Percentiles rank a stretch among this genome's conserved stretches.
Evolutionary conservation across 805 yeast species (phyloP).

Genomic region (Monosporozyma solicola): DNA sequence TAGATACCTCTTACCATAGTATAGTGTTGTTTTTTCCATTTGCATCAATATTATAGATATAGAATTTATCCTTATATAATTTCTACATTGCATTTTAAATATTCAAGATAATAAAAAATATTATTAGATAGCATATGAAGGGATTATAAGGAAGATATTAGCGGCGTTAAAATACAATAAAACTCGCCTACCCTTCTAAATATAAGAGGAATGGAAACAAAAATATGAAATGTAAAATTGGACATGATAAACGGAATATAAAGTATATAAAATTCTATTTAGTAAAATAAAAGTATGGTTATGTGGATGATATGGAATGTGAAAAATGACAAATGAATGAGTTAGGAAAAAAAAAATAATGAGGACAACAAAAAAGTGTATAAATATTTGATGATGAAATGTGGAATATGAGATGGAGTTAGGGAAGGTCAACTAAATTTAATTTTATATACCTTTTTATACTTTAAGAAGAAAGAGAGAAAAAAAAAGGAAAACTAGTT

Average conservation of each 20-base stretch:
- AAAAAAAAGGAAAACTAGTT: background rate
- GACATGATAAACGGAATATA: background rate
- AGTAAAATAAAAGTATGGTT: background rate
- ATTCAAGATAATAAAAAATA: background rate
- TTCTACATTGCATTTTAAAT: background rate
- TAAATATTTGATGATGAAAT: background rate
- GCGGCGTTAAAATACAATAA: background rate
- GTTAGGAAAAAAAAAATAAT: background rate
- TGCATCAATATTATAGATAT: background rate
- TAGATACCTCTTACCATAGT: background rate
- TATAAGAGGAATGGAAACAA: background rate
- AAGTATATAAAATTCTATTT: background rate
- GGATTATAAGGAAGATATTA: background rate
- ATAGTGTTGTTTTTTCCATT: background rate
- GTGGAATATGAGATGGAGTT: background rate
- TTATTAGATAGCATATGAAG: no score
- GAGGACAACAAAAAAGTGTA: background rate
- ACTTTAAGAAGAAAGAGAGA: background rate
- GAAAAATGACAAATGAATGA: background rate
- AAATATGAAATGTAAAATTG: background rate
- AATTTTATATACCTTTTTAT: background rate
- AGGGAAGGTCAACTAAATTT: background rate
- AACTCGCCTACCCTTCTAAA: background rate
- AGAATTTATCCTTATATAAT: background rate
- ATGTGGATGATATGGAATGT: background rate